phyloP scores from a whole-genome alignment of 257 asterid genomes.

The Knoxia roxburghii region DNA sequence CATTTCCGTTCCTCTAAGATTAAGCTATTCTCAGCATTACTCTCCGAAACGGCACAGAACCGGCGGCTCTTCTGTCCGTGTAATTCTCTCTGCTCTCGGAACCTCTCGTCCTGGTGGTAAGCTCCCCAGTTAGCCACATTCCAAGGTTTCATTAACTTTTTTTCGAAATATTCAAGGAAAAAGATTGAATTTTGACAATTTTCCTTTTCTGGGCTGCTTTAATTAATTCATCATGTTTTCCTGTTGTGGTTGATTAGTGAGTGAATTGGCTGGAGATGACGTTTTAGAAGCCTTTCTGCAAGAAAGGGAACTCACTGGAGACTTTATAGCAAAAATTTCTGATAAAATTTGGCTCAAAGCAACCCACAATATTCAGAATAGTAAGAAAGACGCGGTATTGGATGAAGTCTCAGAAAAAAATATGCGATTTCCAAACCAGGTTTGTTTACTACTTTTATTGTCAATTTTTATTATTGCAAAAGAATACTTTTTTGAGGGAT shows the following conservation, averaged over 20 bases:
- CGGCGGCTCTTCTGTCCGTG: slow-evolving; percentile 25
- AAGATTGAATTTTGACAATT: background rate
- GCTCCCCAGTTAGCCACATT: background rate
- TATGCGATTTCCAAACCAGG: slow-evolving; percentile 39
- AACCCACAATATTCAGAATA: slow-evolving; percentile 17
- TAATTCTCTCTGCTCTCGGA: slow-evolving; percentile 49
- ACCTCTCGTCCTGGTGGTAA: slow-evolving; percentile 58
- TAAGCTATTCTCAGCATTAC: background rate
- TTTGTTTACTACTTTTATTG: background rate
- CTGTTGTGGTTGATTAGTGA: slow-evolving; percentile 28
- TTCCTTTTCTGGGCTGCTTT: slow-evolving; percentile 2
- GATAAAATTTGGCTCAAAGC: slow-evolving; percentile 56
- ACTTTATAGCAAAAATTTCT: slow-evolving; percentile 58
- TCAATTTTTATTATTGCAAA: background rate
- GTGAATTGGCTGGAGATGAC: slow-evolving; percentile 46
- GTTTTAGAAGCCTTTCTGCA: slow-evolving; percentile 53
- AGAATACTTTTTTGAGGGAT: background rate
- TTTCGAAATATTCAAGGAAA: background rate
- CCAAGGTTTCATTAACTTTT: background rate
- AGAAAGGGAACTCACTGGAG: slow-evolving; percentile 74
- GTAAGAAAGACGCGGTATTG: slow-evolving; percentile 18
- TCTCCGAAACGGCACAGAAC: slow-evolving; percentile 34
- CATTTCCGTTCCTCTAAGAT: slow-evolving; percentile 9
- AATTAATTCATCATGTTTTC: background rate
- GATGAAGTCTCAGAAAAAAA: slow-evolving; percentile 17